These are phyloP conservation scores for Diplodia mutila DNA, from an alignment of 2,329 filamentous ascomycete genomes.

Conservation along the genomic window DNA sequence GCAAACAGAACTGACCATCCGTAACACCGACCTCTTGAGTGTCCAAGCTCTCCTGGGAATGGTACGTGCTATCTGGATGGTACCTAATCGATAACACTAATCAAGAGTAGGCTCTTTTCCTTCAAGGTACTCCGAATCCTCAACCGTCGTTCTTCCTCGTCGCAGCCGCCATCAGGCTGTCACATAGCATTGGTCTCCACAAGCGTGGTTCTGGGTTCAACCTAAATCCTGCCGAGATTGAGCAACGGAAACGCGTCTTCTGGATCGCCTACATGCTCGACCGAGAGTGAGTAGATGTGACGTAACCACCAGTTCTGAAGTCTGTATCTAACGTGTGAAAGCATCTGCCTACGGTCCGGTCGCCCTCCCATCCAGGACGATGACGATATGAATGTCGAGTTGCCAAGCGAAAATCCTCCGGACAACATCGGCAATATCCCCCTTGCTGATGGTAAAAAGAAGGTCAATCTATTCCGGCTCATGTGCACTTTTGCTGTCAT, in stretches of 20 bases:
- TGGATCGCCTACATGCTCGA: slow-evolving; percentile 78
- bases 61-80: slow-evolving; percentile 48
- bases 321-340: slow-evolving; percentile 36
- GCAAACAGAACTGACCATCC: slow-evolving; percentile 89
- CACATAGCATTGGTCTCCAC: slow-evolving; percentile 93
- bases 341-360: slow-evolving; percentile 72
- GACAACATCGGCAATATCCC: slow-evolving; percentile 97
- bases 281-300: slow-evolving; percentile 61
- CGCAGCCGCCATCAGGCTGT: slow-evolving; percentile 84
- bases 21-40: slow-evolving; percentile 91
- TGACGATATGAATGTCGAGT: slow-evolving; percentile 91
- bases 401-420: slow-evolving; percentile 85
- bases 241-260: slow-evolving; percentile 80
- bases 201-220: slow-evolving; percentile 93
- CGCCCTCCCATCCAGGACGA: slow-evolving; percentile 74
- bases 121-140: slow-evolving; percentile 95
- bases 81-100: slow-evolving; percentile 30
- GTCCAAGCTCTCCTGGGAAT: slow-evolving; percentile 94
- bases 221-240: slow-evolving; percentile 88
- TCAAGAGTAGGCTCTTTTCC: slow-evolving; percentile 68
- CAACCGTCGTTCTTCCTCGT: slow-evolving; percentile 92
- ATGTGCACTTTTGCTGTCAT: slow-evolving; percentile 93
- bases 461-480: slow-evolving; percentile 91
- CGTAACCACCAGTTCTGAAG: background rate
- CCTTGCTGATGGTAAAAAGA: slow-evolving; percentile 82